Evolutionary conservation across 2,329 filamentous ascomycete genomes (phyloP), one percentile per base, ranked within the genome.

Genomic region (Ascomycota sp.): DNA sequence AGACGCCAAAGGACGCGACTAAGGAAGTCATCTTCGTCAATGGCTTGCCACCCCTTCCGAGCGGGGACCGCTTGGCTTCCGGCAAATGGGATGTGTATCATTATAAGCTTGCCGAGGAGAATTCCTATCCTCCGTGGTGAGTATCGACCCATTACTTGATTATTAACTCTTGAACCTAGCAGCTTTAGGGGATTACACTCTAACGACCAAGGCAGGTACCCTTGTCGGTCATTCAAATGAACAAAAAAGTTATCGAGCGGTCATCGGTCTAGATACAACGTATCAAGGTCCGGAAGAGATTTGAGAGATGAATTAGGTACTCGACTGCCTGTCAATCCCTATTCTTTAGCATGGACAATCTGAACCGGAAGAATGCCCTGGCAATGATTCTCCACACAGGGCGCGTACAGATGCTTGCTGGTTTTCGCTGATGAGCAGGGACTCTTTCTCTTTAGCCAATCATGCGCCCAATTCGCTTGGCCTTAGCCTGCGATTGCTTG

Each of bases 1-100:
- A 56, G 36, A 50, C 46, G 35, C 54, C 51, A 27, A 52, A 58
- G 43, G 68, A 80, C 34, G 55, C 92, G 21, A 49, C 47, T 33
- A 52, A 56, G 42, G 69, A 84, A 36, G 53, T 93, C 16, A 5
- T 21, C 40, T 73, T 79, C 34, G 65, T 76, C 31, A 64, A 76
- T 46, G 84, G 86, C 1, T 55, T 98, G 55, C 89, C 89, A 37
- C 89, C 89, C n/a, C 58, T 78, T 47, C 89, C 86, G 11, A 73
- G 72, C 47, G 75, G 79, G n/a, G 57, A 73, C 54, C 69, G 61
- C 43, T 45, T 64, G 37, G 54, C 54, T 32, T 58, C 53, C 31
- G 64, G 64, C 30, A 51, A 61, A 39, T 70, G 71, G 59, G 64
- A 72, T 48, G 70, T 75, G 49, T 72, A 83, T 53, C 70, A 75